Evolutionary conservation across 306 rosid species (phyloP).

Genomic region (Lotus japonicus): DNA sequence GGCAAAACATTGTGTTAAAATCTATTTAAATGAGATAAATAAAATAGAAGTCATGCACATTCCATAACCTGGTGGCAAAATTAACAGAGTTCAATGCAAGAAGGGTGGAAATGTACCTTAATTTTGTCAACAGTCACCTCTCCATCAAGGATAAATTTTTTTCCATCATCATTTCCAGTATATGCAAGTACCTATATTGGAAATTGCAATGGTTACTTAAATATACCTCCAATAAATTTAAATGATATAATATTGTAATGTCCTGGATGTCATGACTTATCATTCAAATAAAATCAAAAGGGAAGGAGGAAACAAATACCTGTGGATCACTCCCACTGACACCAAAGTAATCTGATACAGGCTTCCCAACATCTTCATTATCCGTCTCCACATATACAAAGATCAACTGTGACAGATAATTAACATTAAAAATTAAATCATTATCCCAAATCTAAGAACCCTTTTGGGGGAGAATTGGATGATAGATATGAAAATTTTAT

Average conservation of each 20-base stretch:
- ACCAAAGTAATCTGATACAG: conserved; percentile 93
- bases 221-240: not conserved
- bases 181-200: conserved; percentile 61
- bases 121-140: conserved; percentile 60
- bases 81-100: not conserved
- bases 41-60: conserved; percentile 7
- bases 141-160: conserved; percentile 66
- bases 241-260: conserved; percentile 1
- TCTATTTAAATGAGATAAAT: conserved; percentile 7
- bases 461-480: not conserved
- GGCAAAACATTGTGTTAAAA: conserved; percentile 6
- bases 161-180: conserved; percentile 88
- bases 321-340: conserved; percentile 63
- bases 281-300: not conserved
- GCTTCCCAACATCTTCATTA: conserved; percentile 87
- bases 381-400: conserved; percentile 75
- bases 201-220: conserved; percentile 6
- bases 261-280: not conserved
- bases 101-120: conserved; percentile 48
- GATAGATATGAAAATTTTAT: not conserved
- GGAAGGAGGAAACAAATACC: conserved; percentile 39
- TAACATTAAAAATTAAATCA: not conserved
- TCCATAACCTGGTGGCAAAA: conserved; percentile 1
- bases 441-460: not conserved
- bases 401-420: conserved; percentile 64